Evolutionary conservation across 805 yeast genomes (phyloP).

Genomic region (Metschnikowia corniflorae): DNA sequence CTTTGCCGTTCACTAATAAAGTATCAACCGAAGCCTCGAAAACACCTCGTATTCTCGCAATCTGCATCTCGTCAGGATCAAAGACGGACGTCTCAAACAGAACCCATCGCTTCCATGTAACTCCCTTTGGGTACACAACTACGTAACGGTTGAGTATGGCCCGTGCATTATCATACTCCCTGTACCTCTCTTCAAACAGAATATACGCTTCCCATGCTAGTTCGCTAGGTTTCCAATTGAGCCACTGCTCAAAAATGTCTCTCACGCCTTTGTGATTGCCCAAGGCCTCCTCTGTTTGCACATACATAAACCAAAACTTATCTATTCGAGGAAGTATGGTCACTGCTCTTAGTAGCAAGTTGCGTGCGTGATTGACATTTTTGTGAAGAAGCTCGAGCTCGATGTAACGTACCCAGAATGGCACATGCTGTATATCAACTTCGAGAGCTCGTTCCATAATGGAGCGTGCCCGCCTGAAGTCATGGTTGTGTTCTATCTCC

Average conservation of each 20-base stretch:
- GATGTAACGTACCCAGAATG: slow-evolving; percentile 82
- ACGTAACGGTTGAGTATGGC: slow-evolving; percentile 52
- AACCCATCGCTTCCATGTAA: slow-evolving; percentile 75
- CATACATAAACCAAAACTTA: slow-evolving; percentile 83
- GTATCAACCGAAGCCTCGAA: slow-evolving; percentile 66
- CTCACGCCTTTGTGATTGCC: slow-evolving; percentile 62
- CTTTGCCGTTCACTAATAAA: slow-evolving; percentile 18
- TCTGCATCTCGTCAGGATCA: slow-evolving; percentile 18
- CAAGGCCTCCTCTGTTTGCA: slow-evolving; percentile 76
- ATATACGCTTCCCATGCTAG: slow-evolving; percentile 75
- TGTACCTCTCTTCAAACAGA: slow-evolving; percentile 67
- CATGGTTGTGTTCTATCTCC: slow-evolving; percentile 74
- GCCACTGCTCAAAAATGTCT: slow-evolving; percentile 73
- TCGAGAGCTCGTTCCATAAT: slow-evolving; percentile 83
- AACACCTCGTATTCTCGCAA: slow-evolving; percentile 56
- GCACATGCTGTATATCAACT: slow-evolving; percentile 70
- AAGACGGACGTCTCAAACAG: slow-evolving; percentile 54
- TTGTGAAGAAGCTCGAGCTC: slow-evolving; percentile 69
- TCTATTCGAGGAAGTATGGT: slow-evolving; percentile 71
- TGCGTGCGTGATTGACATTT: slow-evolving; percentile 85
- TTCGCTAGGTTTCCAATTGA: slow-evolving; percentile 64
- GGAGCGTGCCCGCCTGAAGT: slow-evolving; percentile 75
- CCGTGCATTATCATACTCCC: slow-evolving; percentile 53
- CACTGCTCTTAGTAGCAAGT: slow-evolving; percentile 75
- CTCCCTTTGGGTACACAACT: slow-evolving; percentile 32